Percentiles rank a stretch among this genome's conserved stretches.
These are phyloP conservation scores for Canariomyces notabilis DNA, from an alignment of 2,329 filamentous ascomycete genomes.

Conservation along the genomic window DNA sequence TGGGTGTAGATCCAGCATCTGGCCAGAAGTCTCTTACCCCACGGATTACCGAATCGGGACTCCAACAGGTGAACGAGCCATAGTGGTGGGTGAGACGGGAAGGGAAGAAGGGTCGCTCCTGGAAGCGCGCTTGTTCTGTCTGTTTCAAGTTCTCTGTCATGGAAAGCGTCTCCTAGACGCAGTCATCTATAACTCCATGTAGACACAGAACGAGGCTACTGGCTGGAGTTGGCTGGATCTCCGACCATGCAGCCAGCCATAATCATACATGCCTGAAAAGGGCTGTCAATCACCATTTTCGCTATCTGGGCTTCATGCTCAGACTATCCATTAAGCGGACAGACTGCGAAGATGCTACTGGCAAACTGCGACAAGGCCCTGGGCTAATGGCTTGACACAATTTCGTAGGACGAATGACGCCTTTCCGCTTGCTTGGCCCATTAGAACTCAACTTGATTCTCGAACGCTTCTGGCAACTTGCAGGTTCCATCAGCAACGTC, in stretches of 20 bases:
- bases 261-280: slow-evolving; percentile 4
- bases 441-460: slow-evolving; percentile 1
- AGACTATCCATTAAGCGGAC: slow-evolving; percentile 2
- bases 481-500: slow-evolving; percentile 10
- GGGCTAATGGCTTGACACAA: slow-evolving; percentile 19
- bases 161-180: slow-evolving; percentile 22
- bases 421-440: slow-evolving; percentile 2
- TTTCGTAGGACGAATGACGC: slow-evolving; percentile 19
- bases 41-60: slow-evolving; percentile 22
- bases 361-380: slow-evolving; percentile 8
- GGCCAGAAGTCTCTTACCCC: slow-evolving; percentile 13
- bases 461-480: slow-evolving; percentile 17
- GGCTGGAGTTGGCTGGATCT: slow-evolving; percentile 10
- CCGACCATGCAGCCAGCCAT: slow-evolving; percentile 16
- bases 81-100: slow-evolving; percentile 9
- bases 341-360: slow-evolving; percentile 6
- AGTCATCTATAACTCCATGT: no score
- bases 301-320: not conserved
- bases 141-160: slow-evolving; percentile 25
- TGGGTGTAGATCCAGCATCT: slow-evolving; percentile 4
- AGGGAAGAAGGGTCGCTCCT: not conserved
- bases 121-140: slow-evolving; percentile 27
- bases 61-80: slow-evolving; percentile 11
- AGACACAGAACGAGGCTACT: not conserved
- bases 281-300: not conserved